Percentiles rank a stretch among this genome's conserved stretches.
Conservation (phyloP, 257 asterid species). For the Ilex aquifolium region DNA sequence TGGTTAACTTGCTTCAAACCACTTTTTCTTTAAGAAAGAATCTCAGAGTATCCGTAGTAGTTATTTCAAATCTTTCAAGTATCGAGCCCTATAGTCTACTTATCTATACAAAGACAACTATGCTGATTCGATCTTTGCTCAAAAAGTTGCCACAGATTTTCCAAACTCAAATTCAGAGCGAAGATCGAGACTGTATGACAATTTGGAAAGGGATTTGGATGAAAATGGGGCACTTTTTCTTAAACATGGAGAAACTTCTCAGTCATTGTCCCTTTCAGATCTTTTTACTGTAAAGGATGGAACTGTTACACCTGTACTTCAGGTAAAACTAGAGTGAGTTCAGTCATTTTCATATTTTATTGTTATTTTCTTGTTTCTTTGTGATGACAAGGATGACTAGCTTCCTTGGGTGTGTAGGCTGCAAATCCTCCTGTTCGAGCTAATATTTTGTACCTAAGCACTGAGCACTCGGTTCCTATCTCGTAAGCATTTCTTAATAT, state of each 20-base stretch:
- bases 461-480: slow-evolving; percentile 64
- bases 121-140: no score
- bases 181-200: slow-evolving; percentile 60
- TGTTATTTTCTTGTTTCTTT: not conserved
- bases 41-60: no score
- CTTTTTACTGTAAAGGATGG: slow-evolving; percentile 66
- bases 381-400: slow-evolving; percentile 8
- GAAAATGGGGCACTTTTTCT: slow-evolving; percentile 83
- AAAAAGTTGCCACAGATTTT: slow-evolving; percentile 17
- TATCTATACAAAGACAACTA: no score
- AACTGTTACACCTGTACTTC: slow-evolving; percentile 56
- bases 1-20: no score
- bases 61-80: no score
- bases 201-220: slow-evolving; percentile 74
- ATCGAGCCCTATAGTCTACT: no score
- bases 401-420: slow-evolving; percentile 38
- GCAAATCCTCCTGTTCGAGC: slow-evolving; percentile 93
- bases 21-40: no score
- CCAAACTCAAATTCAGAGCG: slow-evolving; percentile 47
- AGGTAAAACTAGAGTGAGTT: slow-evolving; percentile 31
- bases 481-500: slow-evolving; percentile 47
- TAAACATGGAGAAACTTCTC: slow-evolving; percentile 84
- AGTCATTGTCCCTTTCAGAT: slow-evolving; percentile 76
- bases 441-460: slow-evolving; percentile 62
- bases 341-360: slow-evolving; percentile 1